Conservation (phyloP, 2,329 filamentous ascomycete genomes). For the Rhynchosporium secalis region DNA sequence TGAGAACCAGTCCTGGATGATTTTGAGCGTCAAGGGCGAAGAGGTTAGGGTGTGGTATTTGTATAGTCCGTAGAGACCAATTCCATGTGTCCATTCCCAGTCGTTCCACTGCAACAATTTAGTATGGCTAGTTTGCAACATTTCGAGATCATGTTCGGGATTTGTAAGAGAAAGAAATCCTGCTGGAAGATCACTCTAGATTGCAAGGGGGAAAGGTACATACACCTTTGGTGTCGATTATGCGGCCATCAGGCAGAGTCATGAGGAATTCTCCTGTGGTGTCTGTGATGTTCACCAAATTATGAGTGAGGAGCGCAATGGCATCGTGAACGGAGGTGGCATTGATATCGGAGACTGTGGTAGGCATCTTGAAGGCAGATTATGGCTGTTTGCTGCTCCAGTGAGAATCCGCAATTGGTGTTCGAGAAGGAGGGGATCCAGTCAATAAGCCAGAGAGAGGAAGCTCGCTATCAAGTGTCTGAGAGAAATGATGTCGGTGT, state of each 20-base stretch:
- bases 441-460: background rate
- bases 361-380: constrained; percentile 12
- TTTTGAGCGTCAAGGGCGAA: constrained; percentile 37
- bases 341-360: constrained; percentile 12
- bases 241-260: constrained; percentile 66
- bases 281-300: constrained; percentile 73
- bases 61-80: constrained; percentile 79
- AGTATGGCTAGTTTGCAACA: too few species aligned
- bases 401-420: background rate
- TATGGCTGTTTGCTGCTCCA: background rate
- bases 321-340: constrained; percentile 13
- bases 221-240: constrained; percentile 67
- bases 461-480: background rate
- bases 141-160: too few species aligned
- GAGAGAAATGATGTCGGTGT: background rate
- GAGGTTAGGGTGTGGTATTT: constrained; percentile 65
- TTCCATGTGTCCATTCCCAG: constrained; percentile 82
- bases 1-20: constrained; percentile 73
- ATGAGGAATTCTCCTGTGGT: constrained; percentile 72
- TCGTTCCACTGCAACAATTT: constrained; percentile 57
- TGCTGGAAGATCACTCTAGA: too few species aligned
- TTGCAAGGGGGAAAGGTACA: too few species aligned
- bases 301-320: constrained; percentile 18
- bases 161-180: too few species aligned
- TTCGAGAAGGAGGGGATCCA: background rate